A percentile compares a stretch with the other conserved stretches of the same genome.
Evolutionary conservation across 768 basidiomycete genomes (phyloP).

Genomic region (Mycena sanguinolenta): DNA sequence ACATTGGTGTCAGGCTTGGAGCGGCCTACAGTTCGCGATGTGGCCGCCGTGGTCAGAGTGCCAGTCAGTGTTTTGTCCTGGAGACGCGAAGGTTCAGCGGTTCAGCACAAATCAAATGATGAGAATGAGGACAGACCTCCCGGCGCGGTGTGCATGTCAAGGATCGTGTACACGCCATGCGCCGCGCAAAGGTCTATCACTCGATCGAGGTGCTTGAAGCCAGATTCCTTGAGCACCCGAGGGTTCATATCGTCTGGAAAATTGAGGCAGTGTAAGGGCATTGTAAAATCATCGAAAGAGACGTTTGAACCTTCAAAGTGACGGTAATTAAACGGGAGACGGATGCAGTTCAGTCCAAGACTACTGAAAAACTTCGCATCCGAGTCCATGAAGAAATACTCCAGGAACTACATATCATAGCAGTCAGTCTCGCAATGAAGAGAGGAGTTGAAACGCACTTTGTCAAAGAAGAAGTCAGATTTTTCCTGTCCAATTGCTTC

Average conservation of each 20-base stretch:
- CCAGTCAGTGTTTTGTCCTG: constrained; percentile 77
- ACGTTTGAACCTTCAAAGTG: constrained; percentile 70
- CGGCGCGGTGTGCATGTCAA: constrained; percentile 85
- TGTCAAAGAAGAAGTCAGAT: constrained; percentile 87
- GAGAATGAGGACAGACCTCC: constrained; percentile 50
- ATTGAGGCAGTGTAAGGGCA: not conserved
- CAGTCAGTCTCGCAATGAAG: not conserved
- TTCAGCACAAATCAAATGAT: not conserved
- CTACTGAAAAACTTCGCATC: constrained; percentile 85
- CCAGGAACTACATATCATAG: constrained; percentile 70
- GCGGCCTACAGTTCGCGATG: constrained; percentile 62
- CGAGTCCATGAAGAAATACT: constrained; percentile 84
- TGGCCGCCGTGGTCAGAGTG: constrained; percentile 83
- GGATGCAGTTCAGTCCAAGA: constrained; percentile 85
- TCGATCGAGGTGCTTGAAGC: constrained; percentile 87
- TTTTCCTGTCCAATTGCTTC: constrained; percentile 75
- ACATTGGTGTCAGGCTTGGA: not conserved
- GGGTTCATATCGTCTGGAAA: constrained; percentile 79
- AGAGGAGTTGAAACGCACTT: constrained; percentile 55
- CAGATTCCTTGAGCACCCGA: constrained; percentile 76
- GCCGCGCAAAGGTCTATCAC: constrained; percentile 81
- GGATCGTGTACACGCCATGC: constrained; percentile 83
- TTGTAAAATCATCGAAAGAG: not conserved
- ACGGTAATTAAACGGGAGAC: constrained; percentile 80
- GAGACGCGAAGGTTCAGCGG: not conserved